Percentiles rank a stretch among this genome's conserved stretches.
Conservation (phyloP, 129 eudicot genomes). For the Oenanthe sinensis region DNA sequence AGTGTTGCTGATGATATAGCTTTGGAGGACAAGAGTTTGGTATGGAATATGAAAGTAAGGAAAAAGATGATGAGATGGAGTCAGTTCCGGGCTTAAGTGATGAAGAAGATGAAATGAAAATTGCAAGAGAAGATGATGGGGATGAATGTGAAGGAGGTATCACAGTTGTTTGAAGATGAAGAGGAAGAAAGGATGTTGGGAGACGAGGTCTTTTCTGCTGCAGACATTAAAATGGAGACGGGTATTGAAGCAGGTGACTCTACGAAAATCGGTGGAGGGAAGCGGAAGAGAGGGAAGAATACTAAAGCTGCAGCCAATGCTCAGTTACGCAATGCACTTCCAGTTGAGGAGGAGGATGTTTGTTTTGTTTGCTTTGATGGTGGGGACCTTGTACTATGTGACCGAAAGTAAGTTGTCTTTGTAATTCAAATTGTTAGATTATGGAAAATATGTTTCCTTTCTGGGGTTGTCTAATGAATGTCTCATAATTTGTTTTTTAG, state of each 20-base stretch:
- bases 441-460: background rate
- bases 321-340: slow-evolving; percentile 4
- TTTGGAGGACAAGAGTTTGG: slow-evolving; percentile 10
- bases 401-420: slow-evolving; percentile 55
- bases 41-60: slow-evolving; percentile 1
- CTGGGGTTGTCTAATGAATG: background rate
- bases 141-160: slow-evolving; percentile 17
- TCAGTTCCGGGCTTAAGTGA: slow-evolving; percentile 8
- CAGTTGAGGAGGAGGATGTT: slow-evolving; percentile 62
- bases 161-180: slow-evolving; percentile 12
- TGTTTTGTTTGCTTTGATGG: slow-evolving; percentile 96
- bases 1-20: slow-evolving; percentile 7
- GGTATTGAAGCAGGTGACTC: slow-evolving; percentile 41
- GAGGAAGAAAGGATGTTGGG: slow-evolving; percentile 29
- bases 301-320: slow-evolving; percentile 30
- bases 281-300: slow-evolving; percentile 63
- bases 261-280: slow-evolving; percentile 39
- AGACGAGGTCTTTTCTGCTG: slow-evolving; percentile 34
- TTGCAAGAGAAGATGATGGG: slow-evolving; percentile 21
- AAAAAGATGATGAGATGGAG: slow-evolving; percentile 4
- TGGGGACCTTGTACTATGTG: slow-evolving; percentile 92
- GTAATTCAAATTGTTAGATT: background rate
- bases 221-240: slow-evolving; percentile 51
- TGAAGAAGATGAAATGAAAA: slow-evolving; percentile 21
- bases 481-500: slow-evolving; percentile 28